A percentile compares a stretch with the other conserved stretches of the same genome.
These are phyloP conservation scores for Eimeria praecox DNA, from an alignment of 169 alveolate species.

Conservation along the genomic window DNA sequence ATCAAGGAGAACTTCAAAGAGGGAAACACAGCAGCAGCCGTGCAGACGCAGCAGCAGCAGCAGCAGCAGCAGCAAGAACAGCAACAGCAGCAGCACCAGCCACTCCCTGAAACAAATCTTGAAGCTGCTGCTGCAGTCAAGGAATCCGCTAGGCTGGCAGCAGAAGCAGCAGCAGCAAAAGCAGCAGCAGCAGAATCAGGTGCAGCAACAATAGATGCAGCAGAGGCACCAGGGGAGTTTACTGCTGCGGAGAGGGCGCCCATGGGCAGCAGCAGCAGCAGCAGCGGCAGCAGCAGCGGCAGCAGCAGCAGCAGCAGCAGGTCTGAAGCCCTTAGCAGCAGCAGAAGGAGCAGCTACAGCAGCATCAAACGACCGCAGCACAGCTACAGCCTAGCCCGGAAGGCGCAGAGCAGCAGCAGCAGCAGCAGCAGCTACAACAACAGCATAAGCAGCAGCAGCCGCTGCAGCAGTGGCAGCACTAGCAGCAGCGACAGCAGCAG, in stretches of 20 bases:
- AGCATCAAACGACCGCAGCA: not conserved
- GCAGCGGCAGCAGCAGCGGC: not conserved
- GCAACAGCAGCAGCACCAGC: not conserved
- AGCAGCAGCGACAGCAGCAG: not conserved
- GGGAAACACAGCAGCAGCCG: not conserved
- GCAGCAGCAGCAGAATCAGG: too few relatives aligned
- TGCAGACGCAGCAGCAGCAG: not conserved
- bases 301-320: not conserved
- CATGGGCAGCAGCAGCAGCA: not conserved
- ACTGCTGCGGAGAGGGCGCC: not conserved
- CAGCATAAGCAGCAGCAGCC: not conserved
- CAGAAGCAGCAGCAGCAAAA: not conserved
- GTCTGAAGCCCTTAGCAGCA: not conserved
- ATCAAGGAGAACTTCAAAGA: not conserved
- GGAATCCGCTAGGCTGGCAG: not conserved
- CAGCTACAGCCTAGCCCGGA: not conserved
- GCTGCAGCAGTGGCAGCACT: not conserved
- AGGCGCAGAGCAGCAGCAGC: not conserved
- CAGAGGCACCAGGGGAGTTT: not conserved
- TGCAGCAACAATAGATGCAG: not conserved
- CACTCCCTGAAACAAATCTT: not conserved
- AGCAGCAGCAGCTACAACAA: not conserved
- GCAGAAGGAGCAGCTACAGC: constrained; percentile 41
- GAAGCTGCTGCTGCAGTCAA: not conserved
- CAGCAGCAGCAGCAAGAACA: not conserved